Conservation (phyloP, 768 basidiomycete genomes). For the Mycena alexandri region DNA sequence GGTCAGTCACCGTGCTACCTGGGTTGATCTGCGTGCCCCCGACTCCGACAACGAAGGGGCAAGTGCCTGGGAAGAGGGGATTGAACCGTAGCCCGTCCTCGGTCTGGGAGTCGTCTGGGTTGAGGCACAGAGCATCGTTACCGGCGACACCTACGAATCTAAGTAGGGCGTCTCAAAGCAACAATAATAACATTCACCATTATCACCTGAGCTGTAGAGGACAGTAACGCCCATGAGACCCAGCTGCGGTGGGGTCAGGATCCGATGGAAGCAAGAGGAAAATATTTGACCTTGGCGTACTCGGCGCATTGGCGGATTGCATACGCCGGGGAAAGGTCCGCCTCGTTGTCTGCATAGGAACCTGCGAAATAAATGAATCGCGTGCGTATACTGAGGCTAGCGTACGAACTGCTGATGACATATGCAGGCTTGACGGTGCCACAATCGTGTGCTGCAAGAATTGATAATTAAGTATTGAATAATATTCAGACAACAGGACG, state of each 20-base stretch:
- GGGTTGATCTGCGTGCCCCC: conserved; percentile 59
- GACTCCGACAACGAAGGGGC: conserved; percentile 59
- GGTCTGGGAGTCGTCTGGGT: conserved; percentile 47
- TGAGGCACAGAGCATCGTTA: conserved; percentile 50
- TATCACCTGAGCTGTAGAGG: conserved; percentile 70
- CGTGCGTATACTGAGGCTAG: no score
- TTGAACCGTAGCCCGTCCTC: conserved; percentile 44
- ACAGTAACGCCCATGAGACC: conserved; percentile 72
- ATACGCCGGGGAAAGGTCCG: no score
- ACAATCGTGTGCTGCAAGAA: conserved; percentile 43
- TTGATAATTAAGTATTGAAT: neutral
- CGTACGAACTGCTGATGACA: no score
- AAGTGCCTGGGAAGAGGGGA: conserved; percentile 53
- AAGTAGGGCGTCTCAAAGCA: no score
- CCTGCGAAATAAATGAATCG: no score
- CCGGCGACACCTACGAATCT: conserved; percentile 50
- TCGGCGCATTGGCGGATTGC: no score
- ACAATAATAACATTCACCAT: conserved; percentile 44
- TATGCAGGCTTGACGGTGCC: conserved; percentile 40
- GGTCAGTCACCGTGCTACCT: conserved; percentile 44
- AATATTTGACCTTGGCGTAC: no score
- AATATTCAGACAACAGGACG: neutral
- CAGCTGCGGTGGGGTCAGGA: conserved; percentile 44
- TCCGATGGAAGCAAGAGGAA: no score
- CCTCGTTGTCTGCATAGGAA: no score